Conservation (phyloP, 257 asterid species). For the Rauvolfia tetraphylla region DNA sequence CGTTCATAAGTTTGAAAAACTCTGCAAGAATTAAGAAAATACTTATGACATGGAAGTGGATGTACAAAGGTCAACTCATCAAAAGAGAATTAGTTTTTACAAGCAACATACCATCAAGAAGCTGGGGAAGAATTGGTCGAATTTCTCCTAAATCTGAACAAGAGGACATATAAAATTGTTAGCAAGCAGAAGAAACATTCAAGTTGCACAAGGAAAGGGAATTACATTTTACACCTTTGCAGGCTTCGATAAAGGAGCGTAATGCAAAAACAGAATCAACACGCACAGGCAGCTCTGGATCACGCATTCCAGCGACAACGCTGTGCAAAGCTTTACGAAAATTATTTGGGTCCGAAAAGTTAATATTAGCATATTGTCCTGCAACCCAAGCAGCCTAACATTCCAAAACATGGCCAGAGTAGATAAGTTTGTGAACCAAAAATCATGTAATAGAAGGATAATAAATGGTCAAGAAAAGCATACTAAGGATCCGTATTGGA, state of each 20-base stretch:
- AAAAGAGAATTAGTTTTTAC: background rate
- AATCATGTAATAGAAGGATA: background rate
- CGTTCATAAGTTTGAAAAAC: conserved; percentile 93
- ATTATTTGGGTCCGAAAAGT: conserved; percentile 74
- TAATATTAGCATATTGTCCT: conserved; percentile 93
- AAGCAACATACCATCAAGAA: conserved; percentile 74
- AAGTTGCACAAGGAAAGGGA: conserved; percentile 1
- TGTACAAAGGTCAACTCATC: background rate
- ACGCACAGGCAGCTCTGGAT: conserved; percentile 97
- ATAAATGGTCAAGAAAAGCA: background rate
- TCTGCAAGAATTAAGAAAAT: conserved; percentile 44
- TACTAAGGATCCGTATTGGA: background rate
- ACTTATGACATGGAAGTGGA: conserved; percentile 10
- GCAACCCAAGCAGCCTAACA: conserved; percentile 99
- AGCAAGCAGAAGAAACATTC: conserved; percentile 12
- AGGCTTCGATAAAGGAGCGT: conserved; percentile 95
- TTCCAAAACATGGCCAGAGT: conserved; percentile 17
- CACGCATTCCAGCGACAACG: conserved; percentile 98
- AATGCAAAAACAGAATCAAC: conserved; percentile 95
- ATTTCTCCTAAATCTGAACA: conserved; percentile 73
- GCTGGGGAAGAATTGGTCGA: conserved; percentile 89
- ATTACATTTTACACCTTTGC: conserved; percentile 53
- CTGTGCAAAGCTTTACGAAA: conserved; percentile 82
- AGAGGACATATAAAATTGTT: conserved; percentile 11
- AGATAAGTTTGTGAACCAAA: conserved; percentile 1